Evolutionary conservation across 73 alveolate genomes (phyloP).

Genomic region (Paramecium sexaurelia): DNA sequence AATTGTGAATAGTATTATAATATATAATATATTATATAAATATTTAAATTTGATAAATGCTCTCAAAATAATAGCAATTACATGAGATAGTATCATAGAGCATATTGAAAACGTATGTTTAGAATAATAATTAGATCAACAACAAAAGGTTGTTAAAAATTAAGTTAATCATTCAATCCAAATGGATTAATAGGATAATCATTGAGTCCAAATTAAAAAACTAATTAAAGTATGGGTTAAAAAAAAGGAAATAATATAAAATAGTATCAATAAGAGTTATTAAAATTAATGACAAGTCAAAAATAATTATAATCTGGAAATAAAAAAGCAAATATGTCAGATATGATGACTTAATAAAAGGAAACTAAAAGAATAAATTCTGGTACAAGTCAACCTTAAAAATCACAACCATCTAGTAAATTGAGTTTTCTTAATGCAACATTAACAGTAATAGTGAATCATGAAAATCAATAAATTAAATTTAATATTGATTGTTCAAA

Average conservation of each 20-base stretch:
- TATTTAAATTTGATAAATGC: neutral
- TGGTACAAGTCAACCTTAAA: neutral
- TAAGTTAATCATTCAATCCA: constrained; percentile 40
- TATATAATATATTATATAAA: neutral
- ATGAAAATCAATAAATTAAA: constrained; percentile 10
- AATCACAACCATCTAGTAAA: neutral
- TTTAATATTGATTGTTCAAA: neutral
- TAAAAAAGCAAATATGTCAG: constrained; percentile 6
- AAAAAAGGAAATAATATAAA: neutral
- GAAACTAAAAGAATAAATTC: neutral
- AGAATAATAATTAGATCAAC: neutral
- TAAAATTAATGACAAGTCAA: constrained; percentile 47
- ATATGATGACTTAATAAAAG: neutral
- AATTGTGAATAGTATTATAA: neutral
- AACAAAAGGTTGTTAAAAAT: neutral
- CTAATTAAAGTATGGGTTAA: constrained; percentile 8
- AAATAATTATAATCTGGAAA: neutral
- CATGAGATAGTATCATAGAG: constrained; percentile 28
- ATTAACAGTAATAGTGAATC: neutral
- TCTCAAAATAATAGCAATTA: constrained; percentile 25
- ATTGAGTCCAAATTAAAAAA: constrained; percentile 5
- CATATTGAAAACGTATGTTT: neutral
- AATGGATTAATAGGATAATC: constrained; percentile 3
- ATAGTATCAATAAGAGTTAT: constrained; percentile 5
- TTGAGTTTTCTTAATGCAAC: neutral